Evolutionary conservation across 176 grass and related monocot genomes (phyloP).

Genomic region (Echinochloa phyllopogon): DNA sequence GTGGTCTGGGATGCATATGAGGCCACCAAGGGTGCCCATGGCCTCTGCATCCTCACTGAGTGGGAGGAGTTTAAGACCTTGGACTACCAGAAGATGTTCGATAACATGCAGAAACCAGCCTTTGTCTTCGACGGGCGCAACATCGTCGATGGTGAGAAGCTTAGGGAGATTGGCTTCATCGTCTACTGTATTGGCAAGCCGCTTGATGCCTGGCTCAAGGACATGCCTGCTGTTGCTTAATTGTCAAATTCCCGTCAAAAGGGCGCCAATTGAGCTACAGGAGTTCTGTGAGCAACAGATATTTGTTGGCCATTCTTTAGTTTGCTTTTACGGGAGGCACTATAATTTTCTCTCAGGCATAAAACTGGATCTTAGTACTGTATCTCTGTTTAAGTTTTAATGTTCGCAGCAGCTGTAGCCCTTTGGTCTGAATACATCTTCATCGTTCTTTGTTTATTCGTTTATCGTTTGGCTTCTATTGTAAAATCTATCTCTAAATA

Average conservation of each 20-base stretch:
- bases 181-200: slow-evolving; percentile 34
- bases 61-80: slow-evolving; percentile 58
- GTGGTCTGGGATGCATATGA: slow-evolving; percentile 47
- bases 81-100: slow-evolving; percentile 55
- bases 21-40: slow-evolving; percentile 41
- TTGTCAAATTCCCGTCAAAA: background rate
- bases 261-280: background rate
- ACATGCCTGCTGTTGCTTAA: slow-evolving; percentile 19
- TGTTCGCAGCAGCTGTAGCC: background rate
- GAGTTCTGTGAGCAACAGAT: background rate
- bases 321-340: background rate
- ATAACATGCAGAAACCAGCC: slow-evolving; percentile 60
- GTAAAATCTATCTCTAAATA: background rate
- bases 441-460: background rate
- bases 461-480: background rate
- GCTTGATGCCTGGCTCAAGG: slow-evolving; percentile 18
- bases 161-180: slow-evolving; percentile 25
- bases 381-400: background rate
- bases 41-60: slow-evolving; percentile 56
- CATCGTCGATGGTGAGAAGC: slow-evolving; percentile 23
- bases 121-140: slow-evolving; percentile 60
- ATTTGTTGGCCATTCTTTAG: slow-evolving; percentile 5
- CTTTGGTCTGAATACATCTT: background rate
- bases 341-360: background rate
- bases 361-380: background rate